Evolutionary conservation across 2,329 filamentous ascomycete species (phyloP).

Genomic region (Neopestalotiopsis rosae): DNA sequence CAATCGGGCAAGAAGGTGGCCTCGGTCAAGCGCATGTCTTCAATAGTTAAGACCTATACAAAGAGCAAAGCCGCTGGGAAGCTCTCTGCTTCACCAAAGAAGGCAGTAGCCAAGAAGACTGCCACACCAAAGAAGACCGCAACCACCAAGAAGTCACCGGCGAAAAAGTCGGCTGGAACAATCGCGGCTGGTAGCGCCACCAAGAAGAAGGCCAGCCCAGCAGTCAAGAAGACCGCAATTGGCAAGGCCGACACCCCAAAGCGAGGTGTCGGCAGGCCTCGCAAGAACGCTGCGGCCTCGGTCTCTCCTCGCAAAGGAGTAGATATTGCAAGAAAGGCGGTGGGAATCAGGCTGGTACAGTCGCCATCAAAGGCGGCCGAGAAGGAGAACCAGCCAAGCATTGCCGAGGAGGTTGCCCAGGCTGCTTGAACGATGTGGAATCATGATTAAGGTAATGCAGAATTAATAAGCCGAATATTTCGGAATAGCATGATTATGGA

Average conservation of each 20-base stretch:
- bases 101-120: conserved; percentile 24
- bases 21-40: conserved; percentile 31
- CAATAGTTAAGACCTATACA: conserved; percentile 35
- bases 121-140: not conserved
- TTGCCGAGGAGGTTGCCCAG: not conserved
- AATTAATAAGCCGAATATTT: not conserved
- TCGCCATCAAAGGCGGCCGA: conserved; percentile 34
- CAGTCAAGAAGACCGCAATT: conserved; percentile 18
- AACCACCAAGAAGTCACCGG: conserved; percentile 21
- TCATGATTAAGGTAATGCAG: not conserved
- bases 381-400: not conserved
- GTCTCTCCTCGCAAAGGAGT: conserved; percentile 28
- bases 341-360: conserved; percentile 33
- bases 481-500: not conserved
- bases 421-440: not conserved
- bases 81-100: conserved; percentile 25
- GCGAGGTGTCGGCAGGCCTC: conserved; percentile 17
- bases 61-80: conserved; percentile 27
- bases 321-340: conserved; percentile 40
- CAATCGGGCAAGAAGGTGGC: conserved; percentile 27
- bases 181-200: conserved; percentile 29
- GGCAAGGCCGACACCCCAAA: not conserved
- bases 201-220: not conserved
- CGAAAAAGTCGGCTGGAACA: conserved; percentile 28
- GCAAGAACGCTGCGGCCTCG: conserved; percentile 22